Conservation (phyloP, 257 asterid genomes). For the Penstemon newberryi region DNA sequence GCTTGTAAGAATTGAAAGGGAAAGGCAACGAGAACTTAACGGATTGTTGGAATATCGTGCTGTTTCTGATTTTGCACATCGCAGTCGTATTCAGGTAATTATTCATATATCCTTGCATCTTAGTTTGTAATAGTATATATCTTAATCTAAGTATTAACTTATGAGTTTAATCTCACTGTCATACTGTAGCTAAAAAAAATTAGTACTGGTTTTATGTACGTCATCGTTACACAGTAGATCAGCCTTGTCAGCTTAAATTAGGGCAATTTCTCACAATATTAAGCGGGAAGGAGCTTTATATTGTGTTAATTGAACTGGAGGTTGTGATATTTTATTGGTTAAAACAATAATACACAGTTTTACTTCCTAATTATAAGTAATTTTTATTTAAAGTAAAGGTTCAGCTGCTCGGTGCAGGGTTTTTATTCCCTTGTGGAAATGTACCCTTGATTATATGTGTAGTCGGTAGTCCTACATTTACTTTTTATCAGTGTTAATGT, state of each 20-base stretch:
- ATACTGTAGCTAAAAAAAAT: neutral
- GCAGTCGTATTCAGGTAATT: slow-evolving; percentile 48
- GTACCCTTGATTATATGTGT: no score
- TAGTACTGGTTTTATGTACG: neutral
- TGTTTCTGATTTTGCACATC: slow-evolving; percentile 49
- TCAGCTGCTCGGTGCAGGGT: neutral
- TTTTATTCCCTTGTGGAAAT: no score
- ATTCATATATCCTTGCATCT: neutral
- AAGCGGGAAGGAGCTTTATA: neutral
- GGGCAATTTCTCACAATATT: neutral
- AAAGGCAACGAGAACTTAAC: slow-evolving; percentile 48
- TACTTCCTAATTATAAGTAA: neutral
- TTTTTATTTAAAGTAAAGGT: neutral
- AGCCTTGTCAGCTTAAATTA: neutral
- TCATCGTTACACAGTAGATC: neutral
- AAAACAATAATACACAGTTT: neutral
- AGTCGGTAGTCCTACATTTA: no score
- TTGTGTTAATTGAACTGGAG: neutral
- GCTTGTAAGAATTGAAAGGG: slow-evolving; percentile 52
- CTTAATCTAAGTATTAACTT: neutral
- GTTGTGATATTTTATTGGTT: neutral
- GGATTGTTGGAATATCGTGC: slow-evolving; percentile 47
- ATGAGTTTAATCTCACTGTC: neutral
- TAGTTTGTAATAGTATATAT: neutral
- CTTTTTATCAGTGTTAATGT: no score